Conservation (phyloP, 208 protist species). For the Crithidia fasciculata region DNA sequence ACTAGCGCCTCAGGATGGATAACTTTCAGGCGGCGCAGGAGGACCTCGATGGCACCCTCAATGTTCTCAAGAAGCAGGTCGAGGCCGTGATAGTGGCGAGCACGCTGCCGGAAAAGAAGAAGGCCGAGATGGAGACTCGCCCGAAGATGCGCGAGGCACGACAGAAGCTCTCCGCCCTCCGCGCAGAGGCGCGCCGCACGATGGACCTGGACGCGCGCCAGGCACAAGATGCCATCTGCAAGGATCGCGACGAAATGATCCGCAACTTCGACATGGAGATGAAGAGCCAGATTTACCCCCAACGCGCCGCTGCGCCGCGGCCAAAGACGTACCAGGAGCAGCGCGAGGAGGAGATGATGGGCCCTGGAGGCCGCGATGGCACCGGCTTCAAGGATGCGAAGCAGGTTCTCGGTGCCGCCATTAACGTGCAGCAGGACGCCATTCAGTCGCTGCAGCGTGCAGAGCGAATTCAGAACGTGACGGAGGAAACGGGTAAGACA, state of each 20-base stretch:
- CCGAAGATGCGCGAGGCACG: constrained; percentile 74
- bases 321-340: constrained; percentile 64
- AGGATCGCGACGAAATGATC: constrained; percentile 61
- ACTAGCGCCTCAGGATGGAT: constrained; percentile 28
- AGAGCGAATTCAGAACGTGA: constrained; percentile 70
- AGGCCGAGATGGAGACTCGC: constrained; percentile 59
- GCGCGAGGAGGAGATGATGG: constrained; percentile 75
- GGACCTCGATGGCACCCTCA: constrained; percentile 51
- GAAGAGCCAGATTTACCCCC: constrained; percentile 75
- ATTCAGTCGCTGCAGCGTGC: constrained; percentile 73
- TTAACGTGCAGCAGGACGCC: constrained; percentile 80
- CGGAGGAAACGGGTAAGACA: constrained; percentile 74
- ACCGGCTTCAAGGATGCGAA: constrained; percentile 69
- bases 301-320: constrained; percentile 4
- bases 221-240: constrained; percentile 65
- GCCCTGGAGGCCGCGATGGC: constrained; percentile 57
- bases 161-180: constrained; percentile 62
- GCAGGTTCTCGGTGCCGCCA: constrained; percentile 73
- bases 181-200: constrained; percentile 73
- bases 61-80: constrained; percentile 44
- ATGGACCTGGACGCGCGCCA: constrained; percentile 46
- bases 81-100: constrained; percentile 60
- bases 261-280: constrained; percentile 68
- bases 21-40: constrained; percentile 45
- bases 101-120: constrained; percentile 69